Evolutionary conservation across 345 rosid species (phyloP), one percentile per base, ranked within the genome.

Genomic region (Conringia planisiliqua): DNA sequence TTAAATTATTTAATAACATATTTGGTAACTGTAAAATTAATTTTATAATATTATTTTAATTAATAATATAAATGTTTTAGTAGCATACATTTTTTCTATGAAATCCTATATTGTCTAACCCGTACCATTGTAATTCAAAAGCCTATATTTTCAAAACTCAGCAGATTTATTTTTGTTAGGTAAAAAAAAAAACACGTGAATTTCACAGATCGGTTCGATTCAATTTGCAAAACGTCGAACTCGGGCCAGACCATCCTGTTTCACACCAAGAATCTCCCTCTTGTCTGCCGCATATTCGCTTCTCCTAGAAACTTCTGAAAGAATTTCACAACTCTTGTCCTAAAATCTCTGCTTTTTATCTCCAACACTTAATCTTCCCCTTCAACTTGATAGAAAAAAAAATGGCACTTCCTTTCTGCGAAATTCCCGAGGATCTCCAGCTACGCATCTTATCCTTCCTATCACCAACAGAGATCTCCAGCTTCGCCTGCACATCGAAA

Each of bases 391-490:
- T 2, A 22, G 24, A 4, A 7, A 56, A 8, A 63, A 42, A 63
- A 42, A 63, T 63, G 68, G 56, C 76, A 57, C 29, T 76, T 59
- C 80, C 95, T 0, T 87, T 89, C 78, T n/a, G 68, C 33, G 89
- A 90, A 26, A 84, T 89, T 74, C 96, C 96, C 0, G 96, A 94
- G 43, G 98, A 94, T 78, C 84, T 89, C 75, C 95, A 89, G 82
- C 84, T 89, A 78, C 83, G 83, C 77, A 78, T 89, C 81, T 82
- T 94, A 22, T 94, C 97, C 1, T 90, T 91, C 86, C 85, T 94
- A 38, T 39, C 82, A 9, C 95, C 91, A 0, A 12, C 78, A 11
- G 95, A 94, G 71, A 77, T 94, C 76, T 84, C 88, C 33, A 81
- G 63, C 82, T 86, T 94, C 84, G 83, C 91, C 36, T 89, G 89